Percentiles rank a stretch among this genome's conserved stretches.
Evolutionary conservation across 306 rosid genomes (phyloP).

Genomic region (Canavalia ensiformis): DNA sequence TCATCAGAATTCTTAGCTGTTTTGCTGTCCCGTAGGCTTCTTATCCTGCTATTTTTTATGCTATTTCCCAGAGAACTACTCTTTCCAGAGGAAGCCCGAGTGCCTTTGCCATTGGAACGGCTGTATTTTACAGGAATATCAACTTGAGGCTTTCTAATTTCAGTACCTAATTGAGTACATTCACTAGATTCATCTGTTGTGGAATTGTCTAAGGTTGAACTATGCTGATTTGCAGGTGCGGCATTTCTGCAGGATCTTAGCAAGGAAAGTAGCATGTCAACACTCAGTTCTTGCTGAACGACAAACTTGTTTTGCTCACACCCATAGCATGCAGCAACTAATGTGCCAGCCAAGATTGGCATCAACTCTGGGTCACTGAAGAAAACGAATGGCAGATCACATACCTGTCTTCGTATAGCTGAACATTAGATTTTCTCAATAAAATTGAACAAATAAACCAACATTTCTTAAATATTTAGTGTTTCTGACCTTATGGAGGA

Average conservation of each 20-base stretch:
- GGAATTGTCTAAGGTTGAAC: conserved; percentile 59
- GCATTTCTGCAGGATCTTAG: conserved; percentile 78
- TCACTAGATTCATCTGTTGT: conserved; percentile 65
- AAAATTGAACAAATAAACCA: conserved; percentile 35
- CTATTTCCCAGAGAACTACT: conserved; percentile 63
- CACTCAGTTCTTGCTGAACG: conserved; percentile 92
- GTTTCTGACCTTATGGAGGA: conserved; percentile 86
- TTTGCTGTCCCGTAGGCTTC: conserved; percentile 73
- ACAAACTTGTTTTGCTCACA: conserved; percentile 92
- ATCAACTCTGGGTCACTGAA: conserved; percentile 97
- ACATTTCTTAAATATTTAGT: conserved; percentile 15
- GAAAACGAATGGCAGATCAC: conserved; percentile 95
- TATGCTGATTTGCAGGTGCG: conserved; percentile 56
- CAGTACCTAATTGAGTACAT: conserved; percentile 56
- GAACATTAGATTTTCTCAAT: conserved; percentile 54
- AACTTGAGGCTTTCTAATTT: conserved; percentile 57
- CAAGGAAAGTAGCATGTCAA: conserved; percentile 91
- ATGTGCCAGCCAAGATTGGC: conserved; percentile 90
- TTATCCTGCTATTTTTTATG: conserved; percentile 65
- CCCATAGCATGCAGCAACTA: conserved; percentile 92
- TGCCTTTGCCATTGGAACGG: conserved; percentile 67
- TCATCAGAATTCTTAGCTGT: conserved; percentile 70
- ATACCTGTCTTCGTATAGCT: conserved; percentile 69
- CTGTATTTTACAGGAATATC: conserved; percentile 56
- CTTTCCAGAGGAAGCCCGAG: conserved; percentile 62